Evolutionary conservation across 345 rosid genomes (phyloP).

Genomic region (Syzygium aqueum): DNA sequence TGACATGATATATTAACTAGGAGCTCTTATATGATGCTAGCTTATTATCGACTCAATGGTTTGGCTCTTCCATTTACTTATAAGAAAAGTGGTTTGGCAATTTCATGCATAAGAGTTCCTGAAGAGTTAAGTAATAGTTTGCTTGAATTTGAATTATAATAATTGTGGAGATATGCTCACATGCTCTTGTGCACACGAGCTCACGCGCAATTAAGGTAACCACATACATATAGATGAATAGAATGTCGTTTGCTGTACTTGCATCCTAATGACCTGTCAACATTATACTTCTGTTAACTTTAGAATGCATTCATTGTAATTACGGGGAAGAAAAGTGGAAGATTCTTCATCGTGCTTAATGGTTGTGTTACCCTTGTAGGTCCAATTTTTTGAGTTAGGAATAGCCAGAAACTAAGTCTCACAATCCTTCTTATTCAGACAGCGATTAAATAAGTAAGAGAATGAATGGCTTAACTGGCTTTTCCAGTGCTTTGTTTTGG

Average conservation of each 20-base stretch:
- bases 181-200: background rate
- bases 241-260: background rate
- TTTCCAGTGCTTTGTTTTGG: background rate
- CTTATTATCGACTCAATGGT: background rate
- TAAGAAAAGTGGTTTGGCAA: background rate
- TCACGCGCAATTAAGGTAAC: background rate
- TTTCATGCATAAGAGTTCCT: background rate
- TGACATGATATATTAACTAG: background rate
- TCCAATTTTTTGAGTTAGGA: background rate
- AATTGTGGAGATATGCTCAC: background rate
- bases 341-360: background rate
- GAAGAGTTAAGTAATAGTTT: background rate
- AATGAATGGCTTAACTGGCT: background rate
- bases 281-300: background rate
- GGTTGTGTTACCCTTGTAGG: background rate
- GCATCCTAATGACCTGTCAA: background rate
- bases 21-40: background rate
- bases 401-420: background rate
- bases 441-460: background rate
- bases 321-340: background rate
- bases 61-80: background rate
- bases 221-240: background rate
- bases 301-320: background rate
- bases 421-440: background rate
- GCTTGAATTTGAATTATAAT: background rate